Evolutionary conservation across 164 flowering plant species (phyloP), one percentile per base, ranked within the genome.

Genomic region (Annona squamosa): DNA sequence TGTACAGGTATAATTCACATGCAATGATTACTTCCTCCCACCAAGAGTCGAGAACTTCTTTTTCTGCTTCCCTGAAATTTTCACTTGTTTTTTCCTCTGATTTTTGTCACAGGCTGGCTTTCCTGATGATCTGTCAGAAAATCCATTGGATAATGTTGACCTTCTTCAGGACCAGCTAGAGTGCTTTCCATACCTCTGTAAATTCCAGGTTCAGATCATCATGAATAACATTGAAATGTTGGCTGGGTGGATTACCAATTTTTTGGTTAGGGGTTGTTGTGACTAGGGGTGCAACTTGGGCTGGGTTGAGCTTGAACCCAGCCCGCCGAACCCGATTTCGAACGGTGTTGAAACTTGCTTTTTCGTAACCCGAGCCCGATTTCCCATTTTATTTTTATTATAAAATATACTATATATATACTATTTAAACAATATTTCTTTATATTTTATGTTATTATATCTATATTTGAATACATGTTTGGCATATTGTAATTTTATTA

Each of bases 121-220:
- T 65, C 82, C 92, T 0, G 97, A 92, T 79, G 99, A 92, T 78
- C 85, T 87, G 64, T 88, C 97, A 43, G 99, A 94, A 76, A 85
- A 92, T 75, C 98, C 97, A 5, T 76, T 94, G 41, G 99, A 94
- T 82, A 94, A 90, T 82, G 97, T 88, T 74, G 99, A 94, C 71
- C 91, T 92, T 72, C 97, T 94, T 76, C 99, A 94, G 83, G 97
- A 94, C 79, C 97, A 94, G 79, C 88, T 94, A 37, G 99, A 94
- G 75, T 87, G 89, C 75, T 90, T 92, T 81, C 99, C 99, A 62
- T 79, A 84, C 82, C 92, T 94, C 43, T 94, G 99, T 79, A 82
- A 91, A 84, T 94, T 92, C 74, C 98, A 92, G 97, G 97, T 90
- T 63, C 45, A 57, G 48, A 44, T 9, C 26, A 45, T 71, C 70